phyloP scores from a whole-genome alignment of 1,284 basidiomycete genomes.

The Clitocybe nebularis region DNA sequence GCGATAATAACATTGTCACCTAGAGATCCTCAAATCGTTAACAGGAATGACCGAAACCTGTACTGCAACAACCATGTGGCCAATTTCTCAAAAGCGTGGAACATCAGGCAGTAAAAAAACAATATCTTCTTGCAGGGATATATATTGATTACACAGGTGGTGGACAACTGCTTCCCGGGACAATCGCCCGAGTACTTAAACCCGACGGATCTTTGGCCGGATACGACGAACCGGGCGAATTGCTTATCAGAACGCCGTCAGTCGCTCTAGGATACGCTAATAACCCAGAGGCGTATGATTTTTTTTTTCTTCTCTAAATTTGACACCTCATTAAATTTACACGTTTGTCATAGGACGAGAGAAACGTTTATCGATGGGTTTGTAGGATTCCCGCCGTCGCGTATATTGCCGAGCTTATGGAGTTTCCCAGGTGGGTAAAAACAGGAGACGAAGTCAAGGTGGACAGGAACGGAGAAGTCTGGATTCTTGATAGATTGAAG shows the following conservation, averaged over 20 bases:
- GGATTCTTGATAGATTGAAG: slow-evolving; percentile 68
- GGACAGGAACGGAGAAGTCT: slow-evolving; percentile 53
- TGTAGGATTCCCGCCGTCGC: slow-evolving; percentile 2
- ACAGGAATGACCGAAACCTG: slow-evolving; percentile 49
- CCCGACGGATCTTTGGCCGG: slow-evolving; percentile 53
- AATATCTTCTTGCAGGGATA: slow-evolving; percentile 5
- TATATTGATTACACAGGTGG: slow-evolving; percentile 31
- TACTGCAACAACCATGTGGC: slow-evolving; percentile 47
- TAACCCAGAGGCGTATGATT: slow-evolving; percentile 59
- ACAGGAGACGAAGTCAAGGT: slow-evolving; percentile 69
- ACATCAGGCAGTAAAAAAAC: slow-evolving; percentile 40
- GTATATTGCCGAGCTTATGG: neutral
- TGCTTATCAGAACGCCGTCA: slow-evolving; percentile 54
- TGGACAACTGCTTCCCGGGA: slow-evolving; percentile 52
- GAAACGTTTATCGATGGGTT: slow-evolving; percentile 54
- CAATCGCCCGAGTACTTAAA: slow-evolving; percentile 51
- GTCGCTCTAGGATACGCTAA: slow-evolving; percentile 56
- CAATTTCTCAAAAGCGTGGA: slow-evolving; percentile 44
- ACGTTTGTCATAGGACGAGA: slow-evolving; percentile 35
- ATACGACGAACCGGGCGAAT: slow-evolving; percentile 60
- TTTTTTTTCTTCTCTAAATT: neutral
- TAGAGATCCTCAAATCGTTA: neutral
- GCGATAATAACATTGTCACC: neutral
- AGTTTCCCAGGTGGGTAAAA: slow-evolving; percentile 50
- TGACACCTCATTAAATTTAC: slow-evolving; percentile 4